A percentile compares a stretch with the other conserved stretches of the same genome.
phyloP scores from a whole-genome alignment of 2,329 filamentous ascomycete species.

The Didymella segeticola region DNA sequence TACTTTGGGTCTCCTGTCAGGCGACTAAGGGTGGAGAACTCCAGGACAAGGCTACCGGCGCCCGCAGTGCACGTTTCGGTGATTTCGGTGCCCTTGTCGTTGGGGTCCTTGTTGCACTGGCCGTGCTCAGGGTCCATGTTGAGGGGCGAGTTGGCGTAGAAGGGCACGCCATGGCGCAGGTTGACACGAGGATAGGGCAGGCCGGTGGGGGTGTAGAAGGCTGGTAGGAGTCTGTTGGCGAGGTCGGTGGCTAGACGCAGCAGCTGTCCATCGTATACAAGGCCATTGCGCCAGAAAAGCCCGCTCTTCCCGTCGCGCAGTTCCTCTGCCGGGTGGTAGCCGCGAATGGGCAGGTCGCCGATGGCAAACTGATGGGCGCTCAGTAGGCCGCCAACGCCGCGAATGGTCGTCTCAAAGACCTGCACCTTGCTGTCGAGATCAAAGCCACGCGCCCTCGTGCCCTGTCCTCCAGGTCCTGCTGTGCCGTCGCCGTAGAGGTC shows the following conservation, averaged over 20 bases:
- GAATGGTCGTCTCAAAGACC: conserved; percentile 97
- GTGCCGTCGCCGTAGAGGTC: conserved; percentile 86
- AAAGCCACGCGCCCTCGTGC: conserved; percentile 79
- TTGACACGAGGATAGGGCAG: conserved; percentile 96
- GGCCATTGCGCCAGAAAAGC: conserved; percentile 76
- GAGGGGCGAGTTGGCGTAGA: conserved; percentile 85
- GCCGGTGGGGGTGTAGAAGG: conserved; percentile 89
- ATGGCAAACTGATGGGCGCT: conserved; percentile 94
- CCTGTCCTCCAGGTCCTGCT: conserved; percentile 70
- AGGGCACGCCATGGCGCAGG: conserved; percentile 86
- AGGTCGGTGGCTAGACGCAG: conserved; percentile 88
- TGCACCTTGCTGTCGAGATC: conserved; percentile 98
- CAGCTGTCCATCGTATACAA: conserved; percentile 88
- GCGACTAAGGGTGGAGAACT: conserved; percentile 89
- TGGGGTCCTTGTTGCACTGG: conserved; percentile 54
- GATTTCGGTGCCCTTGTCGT: conserved; percentile 67
- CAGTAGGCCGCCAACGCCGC: conserved; percentile 86
- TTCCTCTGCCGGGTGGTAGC: conserved; percentile 66
- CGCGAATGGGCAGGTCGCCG: conserved; percentile 84
- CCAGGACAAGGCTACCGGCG: conserved; percentile 91
- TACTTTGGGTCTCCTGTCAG: conserved; percentile 87
- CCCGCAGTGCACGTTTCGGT: conserved; percentile 97
- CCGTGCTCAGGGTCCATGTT: conserved; percentile 63
- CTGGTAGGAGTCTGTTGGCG: conserved; percentile 81
- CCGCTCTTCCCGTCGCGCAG: conserved; percentile 44